These are phyloP conservation scores for Globisporangium sylvaticum DNA, from an alignment of 352 stramenopile genomes.

Conservation along the genomic window DNA sequence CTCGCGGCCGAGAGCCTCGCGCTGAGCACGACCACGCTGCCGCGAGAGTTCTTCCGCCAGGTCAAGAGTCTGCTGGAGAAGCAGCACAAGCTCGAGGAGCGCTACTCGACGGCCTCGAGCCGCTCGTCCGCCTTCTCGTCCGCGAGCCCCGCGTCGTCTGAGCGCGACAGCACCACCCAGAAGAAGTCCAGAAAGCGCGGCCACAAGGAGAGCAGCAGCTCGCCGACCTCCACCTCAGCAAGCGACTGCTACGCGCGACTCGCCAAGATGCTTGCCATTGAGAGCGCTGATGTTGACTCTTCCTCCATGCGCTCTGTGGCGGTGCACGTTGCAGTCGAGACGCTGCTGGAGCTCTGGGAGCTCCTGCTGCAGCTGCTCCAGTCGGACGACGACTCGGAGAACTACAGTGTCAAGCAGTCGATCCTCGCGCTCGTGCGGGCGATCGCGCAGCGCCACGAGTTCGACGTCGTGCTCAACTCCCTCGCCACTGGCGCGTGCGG, in stretches of 20 bases:
- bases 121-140: slow-evolving; percentile 3
- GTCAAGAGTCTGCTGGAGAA: slow-evolving; percentile 11
- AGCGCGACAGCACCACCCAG: slow-evolving; percentile 15
- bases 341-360: slow-evolving; percentile 58
- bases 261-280: slow-evolving; percentile 23
- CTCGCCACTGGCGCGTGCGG: slow-evolving; percentile 48
- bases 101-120: slow-evolving; percentile 7
- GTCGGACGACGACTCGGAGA: slow-evolving; percentile 15
- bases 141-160: slow-evolving; percentile 5
- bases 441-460: slow-evolving; percentile 46
- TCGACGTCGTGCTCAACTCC: slow-evolving; percentile 54
- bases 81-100: slow-evolving; percentile 15
- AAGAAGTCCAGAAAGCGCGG: not conserved
- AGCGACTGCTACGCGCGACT: slow-evolving; percentile 14
- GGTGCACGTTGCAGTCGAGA: slow-evolving; percentile 2
- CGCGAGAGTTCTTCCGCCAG: slow-evolving; percentile 32
- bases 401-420: slow-evolving; percentile 15
- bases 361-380: slow-evolving; percentile 44
- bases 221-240: slow-evolving; percentile 15
- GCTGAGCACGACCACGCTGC: slow-evolving; percentile 17
- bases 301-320: slow-evolving; percentile 24
- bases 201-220: slow-evolving; percentile 16
- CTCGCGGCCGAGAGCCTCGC: slow-evolving; percentile 13
- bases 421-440: slow-evolving; percentile 32
- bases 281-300: not conserved